Evolutionary conservation across 1,284 basidiomycete genomes (phyloP), one percentile per base, ranked within the genome.

Genomic region (Puccinia novopanici): DNA sequence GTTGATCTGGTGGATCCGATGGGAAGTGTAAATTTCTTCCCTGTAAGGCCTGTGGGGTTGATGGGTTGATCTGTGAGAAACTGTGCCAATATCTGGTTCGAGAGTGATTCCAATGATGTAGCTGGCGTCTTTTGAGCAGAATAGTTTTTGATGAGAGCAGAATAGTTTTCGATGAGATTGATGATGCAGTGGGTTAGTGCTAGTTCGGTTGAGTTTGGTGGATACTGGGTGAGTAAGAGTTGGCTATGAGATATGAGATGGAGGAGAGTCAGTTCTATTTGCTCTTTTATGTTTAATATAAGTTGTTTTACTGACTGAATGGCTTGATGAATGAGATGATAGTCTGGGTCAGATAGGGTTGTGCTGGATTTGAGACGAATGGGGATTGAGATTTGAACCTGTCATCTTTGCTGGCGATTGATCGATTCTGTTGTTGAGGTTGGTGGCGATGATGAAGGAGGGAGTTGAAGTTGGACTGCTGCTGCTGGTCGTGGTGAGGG

Each of bases 341-440:
- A 27, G 22, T 30, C 24, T 10, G 63, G 42, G 27, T 67, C 63
- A 24, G 63, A 48, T 40, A 67, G 63, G 63, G 48, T 48, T 27
- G 13, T 1, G 22, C 9, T 40, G 22, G 40, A 40, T 61, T 63
- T 27, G 73, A 75, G 55, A 65, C 61, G 57, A 75, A 75, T 27
- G 73, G 73, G 19, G 73, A 75, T 63, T 75, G 73, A 63, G 73
- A 75, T 75, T 59, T 61, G 61, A 63, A 30, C 45, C 34, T 37
- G 30, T 72, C 34, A 55, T 52, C 30, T 5, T 34, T 71, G 1
- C n/a, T 48, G 48, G 27, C 24, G 45, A 52, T 71, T 24, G 34
- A 19, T 37, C 34, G 34, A 34, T 6, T 19, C 34, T 52, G 59
- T 3, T 37, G 34, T 15, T 63, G 19, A n/a, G n/a, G n/a, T n/a